phyloP scores from a whole-genome alignment of 768 basidiomycete species.

The Pleurotus giganteus region DNA sequence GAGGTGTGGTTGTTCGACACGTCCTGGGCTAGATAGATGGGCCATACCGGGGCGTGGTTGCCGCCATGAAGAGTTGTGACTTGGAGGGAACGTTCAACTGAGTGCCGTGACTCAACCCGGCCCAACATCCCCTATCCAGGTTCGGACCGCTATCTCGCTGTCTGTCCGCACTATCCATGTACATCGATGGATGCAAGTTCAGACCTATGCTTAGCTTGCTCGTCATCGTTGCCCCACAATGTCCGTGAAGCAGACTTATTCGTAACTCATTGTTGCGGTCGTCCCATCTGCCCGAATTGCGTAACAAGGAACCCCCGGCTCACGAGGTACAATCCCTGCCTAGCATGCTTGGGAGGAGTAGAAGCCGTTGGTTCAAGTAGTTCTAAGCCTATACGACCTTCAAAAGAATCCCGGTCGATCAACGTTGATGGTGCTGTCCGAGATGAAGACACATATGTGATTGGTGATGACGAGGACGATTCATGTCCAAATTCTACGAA shows the following conservation, averaged over 20 bases:
- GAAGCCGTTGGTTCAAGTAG: constrained; percentile 28
- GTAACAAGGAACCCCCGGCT: constrained; percentile 60
- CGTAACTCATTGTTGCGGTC: constrained; percentile 61
- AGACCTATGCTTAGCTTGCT: constrained; percentile 59
- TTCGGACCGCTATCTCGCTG: no score
- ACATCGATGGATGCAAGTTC: no score
- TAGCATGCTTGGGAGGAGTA: constrained; percentile 64
- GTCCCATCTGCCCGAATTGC: constrained; percentile 65
- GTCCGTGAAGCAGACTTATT: constrained; percentile 27
- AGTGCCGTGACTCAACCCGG: neutral
- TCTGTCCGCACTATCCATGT: no score
- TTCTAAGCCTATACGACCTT: neutral
- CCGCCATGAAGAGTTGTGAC: neutral
- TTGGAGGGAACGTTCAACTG: neutral
- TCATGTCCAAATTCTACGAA: neutral
- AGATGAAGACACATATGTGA: constrained; percentile 62
- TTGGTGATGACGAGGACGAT: constrained; percentile 63
- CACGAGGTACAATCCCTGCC: constrained; percentile 67
- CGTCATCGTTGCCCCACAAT: constrained; percentile 46
- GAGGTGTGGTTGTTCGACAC: constrained; percentile 56
- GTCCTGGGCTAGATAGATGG: constrained; percentile 18
- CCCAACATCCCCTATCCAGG: no score
- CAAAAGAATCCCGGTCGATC: constrained; percentile 3
- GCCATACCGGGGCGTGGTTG: constrained; percentile 8
- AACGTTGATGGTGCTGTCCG: constrained; percentile 54